Conservation (phyloP, 768 basidiomycete genomes). For the Lyophyllum decastes region DNA sequence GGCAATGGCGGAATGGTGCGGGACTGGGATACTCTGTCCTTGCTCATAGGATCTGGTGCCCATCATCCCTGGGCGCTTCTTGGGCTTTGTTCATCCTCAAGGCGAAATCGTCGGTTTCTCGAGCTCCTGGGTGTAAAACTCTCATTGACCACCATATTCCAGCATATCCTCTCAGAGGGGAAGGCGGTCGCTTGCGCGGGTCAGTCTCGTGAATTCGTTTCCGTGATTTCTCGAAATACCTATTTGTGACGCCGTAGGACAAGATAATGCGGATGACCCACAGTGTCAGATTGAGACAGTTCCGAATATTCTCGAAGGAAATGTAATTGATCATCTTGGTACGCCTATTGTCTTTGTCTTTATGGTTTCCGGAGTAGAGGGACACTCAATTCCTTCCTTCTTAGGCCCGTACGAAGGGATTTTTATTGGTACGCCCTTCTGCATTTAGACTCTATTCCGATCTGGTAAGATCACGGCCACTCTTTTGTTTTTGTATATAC, state of each 20-base stretch:
- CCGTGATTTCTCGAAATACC: background rate
- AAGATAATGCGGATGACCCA: conserved; percentile 45
- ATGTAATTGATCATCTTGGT: conserved; percentile 49
- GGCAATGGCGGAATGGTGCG: too few relatives aligned
- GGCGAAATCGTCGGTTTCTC: conserved; percentile 31
- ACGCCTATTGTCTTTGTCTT: background rate
- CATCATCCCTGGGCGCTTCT: conserved; percentile 43
- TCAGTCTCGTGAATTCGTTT: conserved; percentile 4
- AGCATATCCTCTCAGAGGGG: conserved; percentile 18
- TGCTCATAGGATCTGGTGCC: conserved; percentile 39
- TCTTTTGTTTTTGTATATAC: background rate
- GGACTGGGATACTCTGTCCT: too few relatives aligned
- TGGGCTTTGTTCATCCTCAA: conserved; percentile 44
- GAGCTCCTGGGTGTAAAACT: background rate
- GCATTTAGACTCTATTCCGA: conserved; percentile 8
- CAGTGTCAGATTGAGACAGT: conserved; percentile 49
- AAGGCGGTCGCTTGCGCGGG: conserved; percentile 39
- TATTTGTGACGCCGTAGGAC: conserved; percentile 22
- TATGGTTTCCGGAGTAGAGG: background rate
- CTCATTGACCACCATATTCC: background rate
- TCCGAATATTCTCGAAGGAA: conserved; percentile 40
- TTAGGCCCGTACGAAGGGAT: conserved; percentile 34
- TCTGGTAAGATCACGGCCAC: background rate
- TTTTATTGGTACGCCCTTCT: conserved; percentile 39
- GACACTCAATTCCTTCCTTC: background rate